Evolutionary conservation across 1,284 basidiomycete species (phyloP).

Genomic region (Neolentinus lepideus): DNA sequence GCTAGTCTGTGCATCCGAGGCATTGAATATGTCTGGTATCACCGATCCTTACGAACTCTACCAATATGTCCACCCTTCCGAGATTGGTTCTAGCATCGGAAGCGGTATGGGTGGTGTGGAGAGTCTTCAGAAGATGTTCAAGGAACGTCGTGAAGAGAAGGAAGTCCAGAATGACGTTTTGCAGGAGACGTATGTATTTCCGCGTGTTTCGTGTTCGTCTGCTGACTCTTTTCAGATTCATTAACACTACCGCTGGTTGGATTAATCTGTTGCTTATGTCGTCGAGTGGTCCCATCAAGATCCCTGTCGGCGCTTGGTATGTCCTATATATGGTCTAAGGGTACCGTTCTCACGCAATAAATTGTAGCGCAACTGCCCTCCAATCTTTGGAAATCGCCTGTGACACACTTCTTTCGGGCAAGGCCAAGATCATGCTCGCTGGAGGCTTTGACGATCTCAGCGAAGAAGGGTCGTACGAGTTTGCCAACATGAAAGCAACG

Average conservation of each 20-base stretch:
- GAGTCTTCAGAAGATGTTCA: constrained; percentile 94
- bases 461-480: constrained; percentile 96
- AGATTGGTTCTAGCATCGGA: constrained; percentile 88
- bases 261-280: constrained; percentile 91
- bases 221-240: constrained; percentile 55
- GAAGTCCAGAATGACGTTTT: constrained; percentile 98
- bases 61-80: constrained; percentile 93
- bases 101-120: constrained; percentile 97
- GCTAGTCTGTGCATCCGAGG: constrained; percentile 91
- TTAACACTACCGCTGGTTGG: constrained; percentile 98
- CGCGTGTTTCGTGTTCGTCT: constrained; percentile 9
- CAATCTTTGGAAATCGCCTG: constrained; percentile 98
- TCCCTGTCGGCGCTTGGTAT: constrained; percentile 96
- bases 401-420: constrained; percentile 90
- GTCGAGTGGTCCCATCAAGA: constrained; percentile 95
- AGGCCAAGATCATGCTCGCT: constrained; percentile 98
- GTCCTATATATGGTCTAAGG: constrained; percentile 15
- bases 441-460: constrained; percentile 98
- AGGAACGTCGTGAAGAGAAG: constrained; percentile 93
- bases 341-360: constrained; percentile 3
- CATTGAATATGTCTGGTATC: constrained; percentile 94
- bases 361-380: constrained; percentile 81
- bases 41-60: constrained; percentile 97
- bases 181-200: constrained; percentile 82
- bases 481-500: constrained; percentile 99